Percentiles rank a stretch among this genome's conserved stretches.
These are phyloP conservation scores for Moesziomyces parantarcticus DNA, from an alignment of 1,284 basidiomycete genomes.

Conservation along the genomic window DNA sequence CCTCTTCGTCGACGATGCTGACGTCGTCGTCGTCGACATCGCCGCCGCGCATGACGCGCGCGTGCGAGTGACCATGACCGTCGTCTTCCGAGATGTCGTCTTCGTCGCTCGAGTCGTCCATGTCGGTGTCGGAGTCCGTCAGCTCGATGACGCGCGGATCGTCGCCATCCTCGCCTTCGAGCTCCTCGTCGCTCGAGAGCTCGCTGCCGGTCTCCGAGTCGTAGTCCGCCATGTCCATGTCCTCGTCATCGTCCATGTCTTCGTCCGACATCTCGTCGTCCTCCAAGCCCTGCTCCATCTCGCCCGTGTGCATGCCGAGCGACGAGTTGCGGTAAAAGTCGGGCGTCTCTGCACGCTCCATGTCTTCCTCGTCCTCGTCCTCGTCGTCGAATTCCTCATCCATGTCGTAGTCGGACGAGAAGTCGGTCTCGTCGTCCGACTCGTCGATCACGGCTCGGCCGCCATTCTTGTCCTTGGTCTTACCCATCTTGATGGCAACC, in stretches of 20 bases:
- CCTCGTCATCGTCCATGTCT: constrained; percentile 90
- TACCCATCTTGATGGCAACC: constrained; percentile 96
- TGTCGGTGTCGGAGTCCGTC: constrained; percentile 56
- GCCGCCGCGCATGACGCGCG: constrained; percentile 62
- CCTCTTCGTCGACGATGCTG: constrained; percentile 69
- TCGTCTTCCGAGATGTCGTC: constrained; percentile 44
- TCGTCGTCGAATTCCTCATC: constrained; percentile 69
- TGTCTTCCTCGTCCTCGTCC: constrained; percentile 71
- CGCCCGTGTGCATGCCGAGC: constrained; percentile 83
- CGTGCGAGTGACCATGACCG: constrained; percentile 49
- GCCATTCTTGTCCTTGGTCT: constrained; percentile 68
- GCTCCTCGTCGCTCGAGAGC: constrained; percentile 69
- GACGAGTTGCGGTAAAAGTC: constrained; percentile 97
- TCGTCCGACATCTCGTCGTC: constrained; percentile 86
- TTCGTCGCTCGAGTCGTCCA: constrained; percentile 44
- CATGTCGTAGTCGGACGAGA: constrained; percentile 49
- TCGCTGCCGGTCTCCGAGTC: constrained; percentile 55
- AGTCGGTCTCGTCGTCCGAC: constrained; percentile 38
- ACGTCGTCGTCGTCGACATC: constrained; percentile 35
- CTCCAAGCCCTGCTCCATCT: constrained; percentile 65
- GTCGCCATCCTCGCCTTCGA: constrained; percentile 64
- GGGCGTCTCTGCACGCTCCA: constrained; percentile 82
- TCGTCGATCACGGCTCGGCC: constrained; percentile 31
- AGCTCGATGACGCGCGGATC: constrained; percentile 68
- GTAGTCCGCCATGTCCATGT: constrained; percentile 84